Percentiles rank a stretch among this genome's conserved stretches.
Evolutionary conservation across 2,329 filamentous ascomycete genomes (phyloP).

Genomic region (Alternaria longipes): DNA sequence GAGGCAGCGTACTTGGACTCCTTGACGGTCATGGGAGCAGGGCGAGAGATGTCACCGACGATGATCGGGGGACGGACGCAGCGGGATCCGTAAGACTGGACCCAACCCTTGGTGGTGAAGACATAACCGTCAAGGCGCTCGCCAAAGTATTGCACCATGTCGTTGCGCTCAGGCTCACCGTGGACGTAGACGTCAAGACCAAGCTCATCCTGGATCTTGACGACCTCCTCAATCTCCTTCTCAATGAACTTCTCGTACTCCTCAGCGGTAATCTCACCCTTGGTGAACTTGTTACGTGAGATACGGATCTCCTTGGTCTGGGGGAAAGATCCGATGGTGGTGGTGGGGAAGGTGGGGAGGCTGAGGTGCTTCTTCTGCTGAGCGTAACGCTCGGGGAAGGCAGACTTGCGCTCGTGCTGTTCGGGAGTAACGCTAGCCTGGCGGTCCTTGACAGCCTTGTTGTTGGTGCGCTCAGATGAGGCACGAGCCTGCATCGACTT

Average conservation of each 20-base stretch:
- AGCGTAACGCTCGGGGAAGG: slow-evolving; percentile 83
- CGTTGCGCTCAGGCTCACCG: slow-evolving; percentile 99
- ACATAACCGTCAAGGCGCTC: slow-evolving; percentile 96
- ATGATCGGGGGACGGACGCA: slow-evolving; percentile 98
- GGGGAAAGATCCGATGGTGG: slow-evolving; percentile 98
- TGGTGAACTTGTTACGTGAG: slow-evolving; percentile 97
- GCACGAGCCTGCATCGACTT: slow-evolving; percentile 92
- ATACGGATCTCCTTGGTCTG: slow-evolving; percentile 99
- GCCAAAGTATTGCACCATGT: slow-evolving; percentile 99
- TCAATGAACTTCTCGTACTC: slow-evolving; percentile 99
- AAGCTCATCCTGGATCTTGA: slow-evolving; percentile 98
- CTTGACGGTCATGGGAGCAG: slow-evolving; percentile 98
- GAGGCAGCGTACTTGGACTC: slow-evolving; percentile 99
- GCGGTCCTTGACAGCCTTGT: slow-evolving; percentile 96
- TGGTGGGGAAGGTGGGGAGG: slow-evolving; percentile 97
- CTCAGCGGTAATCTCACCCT: slow-evolving; percentile 90
- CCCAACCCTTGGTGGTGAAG: slow-evolving; percentile 99
- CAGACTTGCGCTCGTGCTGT: slow-evolving; percentile 92
- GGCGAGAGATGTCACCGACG: slow-evolving; percentile 97
- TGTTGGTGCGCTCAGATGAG: slow-evolving; percentile 93
- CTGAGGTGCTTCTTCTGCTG: slow-evolving; percentile 92
- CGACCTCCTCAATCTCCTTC: slow-evolving; percentile 94
- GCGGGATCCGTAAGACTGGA: slow-evolving; percentile 97
- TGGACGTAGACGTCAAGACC: slow-evolving; percentile 97
- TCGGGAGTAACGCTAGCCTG: slow-evolving; percentile 84